phyloP scores from a whole-genome alignment of 495 filamentous ascomycete genomes.

The Parathielavia hyrcaniae region DNA sequence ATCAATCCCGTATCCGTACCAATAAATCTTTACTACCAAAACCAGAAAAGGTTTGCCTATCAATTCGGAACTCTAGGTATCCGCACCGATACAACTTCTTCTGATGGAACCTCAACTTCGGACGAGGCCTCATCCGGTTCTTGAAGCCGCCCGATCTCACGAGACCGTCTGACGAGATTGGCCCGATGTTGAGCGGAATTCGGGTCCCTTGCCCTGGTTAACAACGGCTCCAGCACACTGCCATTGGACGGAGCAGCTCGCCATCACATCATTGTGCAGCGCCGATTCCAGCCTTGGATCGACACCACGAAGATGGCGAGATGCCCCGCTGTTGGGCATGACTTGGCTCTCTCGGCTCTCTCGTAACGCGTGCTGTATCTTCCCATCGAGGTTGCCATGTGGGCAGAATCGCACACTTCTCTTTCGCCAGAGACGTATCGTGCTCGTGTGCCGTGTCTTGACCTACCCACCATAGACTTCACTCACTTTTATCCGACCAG shows the following conservation, averaged over 20 bases:
- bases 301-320: constrained; percentile 11
- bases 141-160: constrained; percentile 6
- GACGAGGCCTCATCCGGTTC: constrained; percentile 9
- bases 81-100: too few relatives aligned
- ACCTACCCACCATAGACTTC: not conserved
- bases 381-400: not conserved
- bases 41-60: too few relatives aligned
- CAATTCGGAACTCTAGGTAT: too few relatives aligned
- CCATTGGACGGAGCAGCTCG: constrained; percentile 20
- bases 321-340: not conserved
- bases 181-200: not conserved
- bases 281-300: constrained; percentile 21
- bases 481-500: not conserved
- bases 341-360: too few relatives aligned
- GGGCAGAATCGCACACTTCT: not conserved
- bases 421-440: not conserved
- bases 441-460: not conserved
- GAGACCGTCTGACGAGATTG: constrained; percentile 10
- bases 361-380: not conserved
- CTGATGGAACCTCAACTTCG: too few relatives aligned
- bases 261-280: constrained; percentile 32
- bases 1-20: too few relatives aligned
- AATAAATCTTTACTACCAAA: too few relatives aligned
- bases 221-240: not conserved
- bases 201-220: constrained; percentile 8